These are phyloP conservation scores for Curvularia spicifera DNA, from an alignment of 2,329 filamentous ascomycete species.

Conservation along the genomic window DNA sequence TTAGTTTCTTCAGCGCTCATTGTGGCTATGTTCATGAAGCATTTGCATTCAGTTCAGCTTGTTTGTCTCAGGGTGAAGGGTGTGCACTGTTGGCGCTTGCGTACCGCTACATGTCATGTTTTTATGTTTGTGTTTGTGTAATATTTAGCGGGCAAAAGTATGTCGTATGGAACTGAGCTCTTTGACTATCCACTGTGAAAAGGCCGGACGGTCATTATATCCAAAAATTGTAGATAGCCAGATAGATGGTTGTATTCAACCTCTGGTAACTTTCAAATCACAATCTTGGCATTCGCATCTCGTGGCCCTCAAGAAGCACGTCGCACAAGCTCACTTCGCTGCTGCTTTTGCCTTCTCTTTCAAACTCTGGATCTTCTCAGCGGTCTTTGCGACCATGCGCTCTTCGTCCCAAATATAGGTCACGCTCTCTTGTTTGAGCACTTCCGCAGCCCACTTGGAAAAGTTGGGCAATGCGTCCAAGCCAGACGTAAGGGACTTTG, in stretches of 20 bases:
- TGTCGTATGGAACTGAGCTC: constrained; percentile 1
- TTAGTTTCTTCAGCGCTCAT: constrained; percentile 20
- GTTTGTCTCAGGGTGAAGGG: constrained; percentile 11
- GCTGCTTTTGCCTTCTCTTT: constrained; percentile 34
- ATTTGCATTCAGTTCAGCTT: constrained; percentile 10
- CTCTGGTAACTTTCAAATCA: neutral
- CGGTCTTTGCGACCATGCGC: constrained; percentile 24
- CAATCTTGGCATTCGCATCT: constrained; percentile 5
- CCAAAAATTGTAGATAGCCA: constrained; percentile 13
- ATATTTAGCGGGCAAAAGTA: constrained; percentile 17
- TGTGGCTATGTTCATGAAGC: constrained; percentile 21
- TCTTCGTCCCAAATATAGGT: constrained; percentile 51
- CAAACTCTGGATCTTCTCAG: constrained; percentile 33
- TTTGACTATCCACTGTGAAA: neutral
- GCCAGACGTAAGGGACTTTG: constrained; percentile 54
- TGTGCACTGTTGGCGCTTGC: constrained; percentile 8
- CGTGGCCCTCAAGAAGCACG: neutral
- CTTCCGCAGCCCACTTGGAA: constrained; percentile 68
- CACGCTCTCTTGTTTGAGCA: constrained; percentile 69
- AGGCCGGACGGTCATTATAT: constrained; percentile 5
- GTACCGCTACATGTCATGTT: constrained; percentile 9
- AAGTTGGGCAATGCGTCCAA: constrained; percentile 69
- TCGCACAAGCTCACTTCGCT: constrained; percentile 19
- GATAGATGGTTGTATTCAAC: constrained; percentile 1
- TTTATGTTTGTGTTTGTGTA: constrained; percentile 24